Conservation (phyloP, 2,329 filamentous ascomycete genomes). For the Microcyclospora pomicola region DNA sequence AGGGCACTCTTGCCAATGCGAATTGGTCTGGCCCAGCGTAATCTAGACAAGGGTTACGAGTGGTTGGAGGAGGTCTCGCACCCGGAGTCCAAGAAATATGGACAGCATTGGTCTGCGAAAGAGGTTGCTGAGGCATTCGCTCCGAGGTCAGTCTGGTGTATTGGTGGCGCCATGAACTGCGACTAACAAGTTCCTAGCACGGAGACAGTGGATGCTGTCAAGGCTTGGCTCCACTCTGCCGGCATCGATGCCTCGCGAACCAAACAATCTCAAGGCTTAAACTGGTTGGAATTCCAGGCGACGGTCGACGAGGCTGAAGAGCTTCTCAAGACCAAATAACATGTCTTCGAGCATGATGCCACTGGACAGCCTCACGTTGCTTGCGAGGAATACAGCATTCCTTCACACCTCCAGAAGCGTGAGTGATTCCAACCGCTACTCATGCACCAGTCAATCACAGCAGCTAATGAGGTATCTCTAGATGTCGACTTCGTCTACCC, state of each 20-base stretch:
- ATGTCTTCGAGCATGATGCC: slow-evolving; percentile 33
- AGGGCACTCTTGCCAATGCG: slow-evolving; percentile 21
- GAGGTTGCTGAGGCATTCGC: slow-evolving; percentile 32
- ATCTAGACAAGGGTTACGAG: slow-evolving; percentile 19
- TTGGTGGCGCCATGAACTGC: slow-evolving; percentile 1
- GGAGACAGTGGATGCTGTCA: slow-evolving; percentile 37
- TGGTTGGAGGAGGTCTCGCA: slow-evolving; percentile 28
- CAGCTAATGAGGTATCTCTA: no score
- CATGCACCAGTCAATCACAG: slow-evolving; percentile 3
- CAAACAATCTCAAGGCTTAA: slow-evolving; percentile 36
- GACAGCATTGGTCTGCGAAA: slow-evolving; percentile 29
- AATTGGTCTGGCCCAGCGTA: slow-evolving; percentile 23
- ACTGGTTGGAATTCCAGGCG: slow-evolving; percentile 42
- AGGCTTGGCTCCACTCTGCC: slow-evolving; percentile 39
- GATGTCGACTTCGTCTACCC: slow-evolving; percentile 24
- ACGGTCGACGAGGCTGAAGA: slow-evolving; percentile 40
- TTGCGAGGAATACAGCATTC: slow-evolving; percentile 26
- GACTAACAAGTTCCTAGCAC: slow-evolving; percentile 10
- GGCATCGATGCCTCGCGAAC: slow-evolving; percentile 39
- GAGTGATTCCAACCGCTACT: slow-evolving; percentile 4
- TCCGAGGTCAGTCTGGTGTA: slow-evolving; percentile 16
- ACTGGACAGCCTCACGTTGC: slow-evolving; percentile 23
- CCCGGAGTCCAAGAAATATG: slow-evolving; percentile 29
- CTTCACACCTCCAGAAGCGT: slow-evolving; percentile 14
- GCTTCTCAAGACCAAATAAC: slow-evolving; percentile 40